Evolutionary conservation across 495 filamentous ascomycete species (phyloP), one percentile per base, ranked within the genome.

Genomic region (Penicillium argentinense): DNA sequence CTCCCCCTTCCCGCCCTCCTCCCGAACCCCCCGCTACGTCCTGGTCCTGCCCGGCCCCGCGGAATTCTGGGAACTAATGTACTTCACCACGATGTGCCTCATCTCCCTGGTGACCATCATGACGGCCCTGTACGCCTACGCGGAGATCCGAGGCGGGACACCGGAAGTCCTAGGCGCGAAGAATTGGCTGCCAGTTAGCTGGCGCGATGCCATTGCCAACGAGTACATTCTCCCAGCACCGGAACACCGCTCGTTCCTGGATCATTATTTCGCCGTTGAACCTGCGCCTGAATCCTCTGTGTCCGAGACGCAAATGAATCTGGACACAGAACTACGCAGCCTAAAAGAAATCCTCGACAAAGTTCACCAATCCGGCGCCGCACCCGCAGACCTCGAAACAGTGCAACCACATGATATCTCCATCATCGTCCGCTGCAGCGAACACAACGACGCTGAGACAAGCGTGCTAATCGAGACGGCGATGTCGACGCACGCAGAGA

Each of bases 61-160:
- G 21, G 72, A 76, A 13, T 61, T 70, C 28, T 73, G 77, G 37
- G 66, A 74, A 21, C 67, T 68, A 5, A 53, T 69, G 13, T 63
- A 79, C 22, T 67, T 79, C 46, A 64, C 74, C 23, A 41, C 78
- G 48, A 49, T 80, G 23, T 67, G 78, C 34, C 51, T 83, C 36
- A 28, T 84, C 16, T 66, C 83, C 24, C 64, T 80, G 23, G 56
- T 80, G 23, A 47, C 88, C 40, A 68, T 83, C 33, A 71, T 79
- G 19, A 63, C 89, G 36, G 53, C 88, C 17, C 68, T 84, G 1
- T 89, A 91, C 56, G 69, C 75, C 37, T 73, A 86, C 54, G 64
- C 84, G 8, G 88, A 91, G 55, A 75, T 88, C 48, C 73, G 82
- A 45, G 85, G 84, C 30, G 69, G 74, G 12, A 68, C 72, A 8